Conservation (phyloP, 345 rosid species). For the Eucalyptus sp. region DNA sequence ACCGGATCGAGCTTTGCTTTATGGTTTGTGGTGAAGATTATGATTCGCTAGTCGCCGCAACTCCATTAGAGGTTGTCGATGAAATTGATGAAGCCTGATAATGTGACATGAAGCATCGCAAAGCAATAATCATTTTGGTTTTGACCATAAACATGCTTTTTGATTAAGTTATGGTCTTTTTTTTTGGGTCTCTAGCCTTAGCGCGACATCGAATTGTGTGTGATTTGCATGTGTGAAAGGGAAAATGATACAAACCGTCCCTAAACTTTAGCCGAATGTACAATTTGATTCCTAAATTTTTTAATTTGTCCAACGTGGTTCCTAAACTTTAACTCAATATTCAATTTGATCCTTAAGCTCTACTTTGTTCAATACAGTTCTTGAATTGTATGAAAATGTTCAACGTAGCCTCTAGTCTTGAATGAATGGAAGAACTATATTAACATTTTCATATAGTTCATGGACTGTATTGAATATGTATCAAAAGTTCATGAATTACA, state of each 20-base stretch:
- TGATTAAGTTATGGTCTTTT: not conserved
- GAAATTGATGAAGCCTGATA: conserved; percentile 33
- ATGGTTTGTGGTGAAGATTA: conserved; percentile 33
- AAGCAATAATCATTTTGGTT: not conserved
- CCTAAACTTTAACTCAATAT: too few species aligned
- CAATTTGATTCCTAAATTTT: too few species aligned
- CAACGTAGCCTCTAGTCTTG: accelerated
- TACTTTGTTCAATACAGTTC: too few species aligned
- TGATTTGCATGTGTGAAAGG: not conserved
- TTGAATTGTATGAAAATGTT: too few species aligned
- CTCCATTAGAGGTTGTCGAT: conserved; percentile 38
- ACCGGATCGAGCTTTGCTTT: conserved; percentile 29
- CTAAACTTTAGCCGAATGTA: too few species aligned
- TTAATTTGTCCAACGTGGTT: too few species aligned
- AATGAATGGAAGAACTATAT: too few species aligned
- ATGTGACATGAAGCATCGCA: conserved; percentile 6
- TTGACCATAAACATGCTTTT: not conserved
- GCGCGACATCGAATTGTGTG: not conserved
- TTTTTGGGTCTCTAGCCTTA: not conserved
- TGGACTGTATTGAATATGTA: too few species aligned
- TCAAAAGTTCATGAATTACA: too few species aligned
- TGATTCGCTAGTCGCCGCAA: conserved; percentile 32
- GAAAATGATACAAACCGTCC: not conserved
- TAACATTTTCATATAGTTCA: too few species aligned
- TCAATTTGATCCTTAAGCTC: accelerated